Conservation (phyloP, 805 yeast species). For the Metschnikowia lochheadii region DNA sequence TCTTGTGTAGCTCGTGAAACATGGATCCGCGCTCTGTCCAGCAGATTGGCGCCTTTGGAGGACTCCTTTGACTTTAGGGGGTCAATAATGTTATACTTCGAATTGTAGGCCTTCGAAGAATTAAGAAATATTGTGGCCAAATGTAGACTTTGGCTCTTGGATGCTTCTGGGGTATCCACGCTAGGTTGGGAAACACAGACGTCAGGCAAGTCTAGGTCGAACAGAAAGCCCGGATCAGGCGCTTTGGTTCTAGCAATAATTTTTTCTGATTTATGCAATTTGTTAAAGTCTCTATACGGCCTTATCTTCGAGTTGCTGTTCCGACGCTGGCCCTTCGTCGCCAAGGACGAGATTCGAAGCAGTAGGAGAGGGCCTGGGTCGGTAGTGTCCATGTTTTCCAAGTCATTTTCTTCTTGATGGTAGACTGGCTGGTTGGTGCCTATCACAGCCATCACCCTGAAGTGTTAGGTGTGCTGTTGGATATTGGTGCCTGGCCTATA, state of each 20-base stretch:
- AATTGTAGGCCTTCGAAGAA: conserved; percentile 6
- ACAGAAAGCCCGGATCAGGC: conserved; percentile 11
- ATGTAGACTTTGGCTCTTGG: conserved; percentile 6
- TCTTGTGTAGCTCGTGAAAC: conserved; percentile 36
- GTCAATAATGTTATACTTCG: conserved; percentile 16
- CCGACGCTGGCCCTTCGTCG: conserved; percentile 1
- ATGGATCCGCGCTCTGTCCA: conserved; percentile 7
- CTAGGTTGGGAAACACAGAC: background rate
- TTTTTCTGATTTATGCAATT: conserved; percentile 1
- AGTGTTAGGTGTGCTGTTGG: conserved; percentile 1
- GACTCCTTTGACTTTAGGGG: conserved; percentile 6
- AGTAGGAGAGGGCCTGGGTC: conserved; percentile 4
- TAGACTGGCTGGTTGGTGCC: background rate
- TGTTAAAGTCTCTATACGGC: background rate
- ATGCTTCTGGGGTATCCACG: conserved; percentile 1
- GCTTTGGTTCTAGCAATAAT: conserved; percentile 1
- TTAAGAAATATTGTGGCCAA: conserved; percentile 16
- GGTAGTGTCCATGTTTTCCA: background rate
- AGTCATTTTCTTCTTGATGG: background rate
- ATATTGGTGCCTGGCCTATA: background rate
- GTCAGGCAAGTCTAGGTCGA: conserved; percentile 10
- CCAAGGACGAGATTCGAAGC: conserved; percentile 8
- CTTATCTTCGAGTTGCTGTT: conserved; percentile 1
- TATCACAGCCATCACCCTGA: conserved; percentile 1
- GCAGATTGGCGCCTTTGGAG: conserved; percentile 2